These are phyloP conservation scores for Carex pumila DNA, from an alignment of 176 grass and related monocot species.

Conservation along the genomic window DNA sequence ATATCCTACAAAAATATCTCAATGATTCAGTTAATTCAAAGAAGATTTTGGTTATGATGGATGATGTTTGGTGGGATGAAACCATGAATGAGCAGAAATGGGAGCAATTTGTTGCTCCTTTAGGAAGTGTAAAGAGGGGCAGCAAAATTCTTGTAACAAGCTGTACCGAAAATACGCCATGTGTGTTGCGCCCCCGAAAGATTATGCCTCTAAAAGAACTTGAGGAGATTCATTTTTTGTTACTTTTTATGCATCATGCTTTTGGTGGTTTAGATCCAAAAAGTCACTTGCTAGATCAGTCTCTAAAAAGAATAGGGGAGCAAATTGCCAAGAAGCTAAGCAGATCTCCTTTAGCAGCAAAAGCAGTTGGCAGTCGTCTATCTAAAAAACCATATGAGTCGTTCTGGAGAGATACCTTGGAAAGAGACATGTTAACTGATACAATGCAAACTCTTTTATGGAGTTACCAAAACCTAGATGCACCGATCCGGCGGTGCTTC, in stretches of 20 bases:
- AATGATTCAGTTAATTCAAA: not conserved
- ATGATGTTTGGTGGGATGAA: slow-evolving; percentile 6
- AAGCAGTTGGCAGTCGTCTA: not conserved
- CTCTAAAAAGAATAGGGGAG: not conserved
- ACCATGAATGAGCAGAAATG: not conserved
- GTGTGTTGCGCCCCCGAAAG: not conserved
- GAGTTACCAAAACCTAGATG: slow-evolving; percentile 9
- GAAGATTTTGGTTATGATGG: not conserved
- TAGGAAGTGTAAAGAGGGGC: not conserved
- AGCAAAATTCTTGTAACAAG: not conserved
- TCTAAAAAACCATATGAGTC: not conserved
- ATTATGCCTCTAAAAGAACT: not conserved
- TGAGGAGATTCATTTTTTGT: not conserved
- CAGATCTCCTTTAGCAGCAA: not conserved
- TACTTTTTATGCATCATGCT: slow-evolving; percentile 9
- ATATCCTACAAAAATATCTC: not conserved
- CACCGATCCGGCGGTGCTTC: slow-evolving; percentile 6
- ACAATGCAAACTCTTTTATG: not conserved
- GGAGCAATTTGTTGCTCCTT: slow-evolving; percentile 3
- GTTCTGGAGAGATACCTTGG: not conserved
- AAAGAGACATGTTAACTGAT: not conserved
- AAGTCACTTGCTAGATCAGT: not conserved
- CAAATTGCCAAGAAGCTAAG: not conserved
- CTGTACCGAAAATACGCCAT: not conserved
- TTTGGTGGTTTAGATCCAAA: not conserved